Base-by-base conservation (phyloP, 306 rosid species). In the Datisca glomerata region DNA sequence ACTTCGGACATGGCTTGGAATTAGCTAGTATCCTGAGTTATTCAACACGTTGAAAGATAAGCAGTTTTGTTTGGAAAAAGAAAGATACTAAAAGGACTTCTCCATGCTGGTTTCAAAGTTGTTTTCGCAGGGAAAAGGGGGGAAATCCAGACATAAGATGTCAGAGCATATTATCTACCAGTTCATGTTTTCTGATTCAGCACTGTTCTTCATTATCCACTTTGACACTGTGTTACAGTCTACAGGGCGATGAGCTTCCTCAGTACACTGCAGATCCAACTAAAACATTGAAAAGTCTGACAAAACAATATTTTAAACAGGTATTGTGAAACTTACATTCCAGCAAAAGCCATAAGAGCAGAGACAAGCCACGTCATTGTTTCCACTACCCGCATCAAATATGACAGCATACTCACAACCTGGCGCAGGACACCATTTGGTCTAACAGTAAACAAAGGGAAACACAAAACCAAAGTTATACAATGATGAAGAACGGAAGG, bases 351-450 rank as follows among this genome's bases (percentile, higher is more conserved):
- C 47, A 51, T 70, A 43, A 20, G 95, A 68, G 54, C 92, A 84
- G 38, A 69, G 58, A 68, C 95, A 84, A 55, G 59, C 60, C 18
- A 84, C 80, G 55, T 79, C 92, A 63, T 54, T 73, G 43, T 61
- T 66, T 13, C 71, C 68, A 51, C 51, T 47, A 21, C 74, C 78
- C 34, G 76, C 86, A 41, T 67, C 73, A 58, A 70, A 84, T 55
- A 62, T 65, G 18, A 76, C 80, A 4, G 83, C 94, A 49, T 60
- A 45, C 9, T 84, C 83, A 46, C 94, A 84, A 32, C 80, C 92
- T 0, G 94, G 86, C 27, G 92, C 92, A 54, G 94, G 94, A 53
- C 94, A 84, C 94, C 92, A 84, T 68, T 76, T 84, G 57, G 81
- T 84, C 86, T 84, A 45, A 18, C 36, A 24, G 34, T 18, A 51